phyloP scores from a whole-genome alignment of 1,139 yeast species.

The Arxiozyma slooffiae region DNA sequence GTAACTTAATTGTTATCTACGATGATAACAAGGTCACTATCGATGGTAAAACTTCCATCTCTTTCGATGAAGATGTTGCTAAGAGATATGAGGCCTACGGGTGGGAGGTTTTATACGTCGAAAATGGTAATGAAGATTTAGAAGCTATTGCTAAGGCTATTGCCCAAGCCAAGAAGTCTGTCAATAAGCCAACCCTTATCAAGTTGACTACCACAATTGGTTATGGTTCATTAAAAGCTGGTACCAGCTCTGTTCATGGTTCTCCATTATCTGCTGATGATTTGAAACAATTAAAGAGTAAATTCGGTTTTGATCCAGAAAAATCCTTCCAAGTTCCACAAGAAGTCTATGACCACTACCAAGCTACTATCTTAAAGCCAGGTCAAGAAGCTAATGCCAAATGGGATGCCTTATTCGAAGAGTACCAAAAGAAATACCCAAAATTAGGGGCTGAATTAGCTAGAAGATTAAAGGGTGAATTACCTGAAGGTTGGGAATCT shows the following conservation, averaged over 20 bases:
- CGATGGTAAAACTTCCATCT: constrained; percentile 84
- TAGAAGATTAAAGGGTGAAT: constrained; percentile 72
- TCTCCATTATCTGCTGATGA: constrained; percentile 94
- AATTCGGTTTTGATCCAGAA: constrained; percentile 84
- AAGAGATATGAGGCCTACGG: constrained; percentile 87
- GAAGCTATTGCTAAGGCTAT: constrained; percentile 67
- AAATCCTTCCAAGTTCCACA: constrained; percentile 71
- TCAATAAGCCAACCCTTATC: constrained; percentile 82
- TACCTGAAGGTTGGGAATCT: constrained; percentile 79
- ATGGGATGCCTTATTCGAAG: constrained; percentile 60
- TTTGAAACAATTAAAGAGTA: constrained; percentile 72
- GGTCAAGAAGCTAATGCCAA: constrained; percentile 58
- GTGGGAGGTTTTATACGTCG: constrained; percentile 78
- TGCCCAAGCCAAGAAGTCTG: constrained; percentile 52
- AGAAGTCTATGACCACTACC: constrained; percentile 70
- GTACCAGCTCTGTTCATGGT: constrained; percentile 94
- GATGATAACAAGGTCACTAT: constrained; percentile 96
- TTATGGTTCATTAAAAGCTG: constrained; percentile 77
- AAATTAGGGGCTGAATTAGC: constrained; percentile 68
- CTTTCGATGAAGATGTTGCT: constrained; percentile 91
- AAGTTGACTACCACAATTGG: constrained; percentile 89
- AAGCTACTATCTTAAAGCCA: constrained; percentile 46
- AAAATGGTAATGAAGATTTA: constrained; percentile 74
- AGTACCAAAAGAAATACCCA: constrained; percentile 66
- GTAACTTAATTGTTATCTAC: constrained; percentile 90